A percentile compares a stretch with the other conserved stretches of the same genome.
Evolutionary conservation across 129 eudicot genomes (phyloP).

Genomic region (Tagetes erecta): DNA sequence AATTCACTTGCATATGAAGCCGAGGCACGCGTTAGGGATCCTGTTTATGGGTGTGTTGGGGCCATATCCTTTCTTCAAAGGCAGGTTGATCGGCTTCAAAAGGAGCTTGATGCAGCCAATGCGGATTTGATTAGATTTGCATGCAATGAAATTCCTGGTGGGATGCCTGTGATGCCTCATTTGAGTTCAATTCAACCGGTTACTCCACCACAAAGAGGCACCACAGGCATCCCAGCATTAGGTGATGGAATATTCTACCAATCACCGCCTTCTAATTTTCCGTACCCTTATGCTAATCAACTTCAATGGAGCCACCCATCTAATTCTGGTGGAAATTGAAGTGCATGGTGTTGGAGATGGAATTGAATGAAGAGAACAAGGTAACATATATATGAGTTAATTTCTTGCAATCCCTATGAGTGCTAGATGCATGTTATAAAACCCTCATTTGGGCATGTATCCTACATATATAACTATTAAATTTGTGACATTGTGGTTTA

Average conservation of each 20-base stretch:
- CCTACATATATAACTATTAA: conserved; percentile 15
- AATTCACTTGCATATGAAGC: conserved; percentile 92
- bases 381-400: conserved; percentile 27
- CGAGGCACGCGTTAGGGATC: conserved; percentile 87
- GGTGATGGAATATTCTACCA: conserved; percentile 46
- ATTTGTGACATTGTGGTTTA: conserved; percentile 31
- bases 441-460: conserved; percentile 39
- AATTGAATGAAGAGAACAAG: conserved; percentile 42
- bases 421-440: conserved; percentile 31
- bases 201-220: conserved; percentile 35
- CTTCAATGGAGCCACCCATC: conserved; percentile 40
- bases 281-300: conserved; percentile 37
- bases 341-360: conserved; percentile 33
- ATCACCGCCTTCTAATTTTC: conserved; percentile 35
- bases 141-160: conserved; percentile 42
- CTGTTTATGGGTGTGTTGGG: conserved; percentile 86
- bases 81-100: conserved; percentile 78
- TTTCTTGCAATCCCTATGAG: conserved; percentile 9
- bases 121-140: conserved; percentile 61
- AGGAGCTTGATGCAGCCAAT: conserved; percentile 84
- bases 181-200: conserved; percentile 38
- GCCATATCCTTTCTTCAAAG: conserved; percentile 80
- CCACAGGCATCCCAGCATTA: no score
- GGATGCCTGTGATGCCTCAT: conserved; percentile 29
- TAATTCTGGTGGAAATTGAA: conserved; percentile 29